phyloP scores from a whole-genome alignment of 1,139 yeast genomes.

The Zygoascus hellenicus region DNA sequence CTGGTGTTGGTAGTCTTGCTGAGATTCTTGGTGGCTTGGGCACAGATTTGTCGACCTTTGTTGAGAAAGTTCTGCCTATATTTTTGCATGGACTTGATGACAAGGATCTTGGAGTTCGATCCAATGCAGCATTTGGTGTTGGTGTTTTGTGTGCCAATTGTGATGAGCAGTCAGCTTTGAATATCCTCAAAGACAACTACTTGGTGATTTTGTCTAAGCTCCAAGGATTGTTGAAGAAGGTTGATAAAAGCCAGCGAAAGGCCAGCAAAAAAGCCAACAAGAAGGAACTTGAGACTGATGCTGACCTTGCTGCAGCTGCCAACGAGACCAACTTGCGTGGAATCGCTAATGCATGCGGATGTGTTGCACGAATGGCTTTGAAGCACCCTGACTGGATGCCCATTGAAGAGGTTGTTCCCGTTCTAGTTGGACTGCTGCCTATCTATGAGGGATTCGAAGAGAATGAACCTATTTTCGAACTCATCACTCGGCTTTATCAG shows the following conservation, averaged over 20 bases:
- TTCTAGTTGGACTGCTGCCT: slow-evolving; percentile 74
- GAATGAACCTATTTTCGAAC: slow-evolving; percentile 80
- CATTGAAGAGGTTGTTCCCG: slow-evolving; percentile 70
- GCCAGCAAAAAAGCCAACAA: slow-evolving; percentile 12
- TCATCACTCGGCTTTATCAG: slow-evolving; percentile 59
- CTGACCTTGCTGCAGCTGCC: slow-evolving; percentile 41
- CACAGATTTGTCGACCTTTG: slow-evolving; percentile 52
- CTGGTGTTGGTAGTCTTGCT: slow-evolving; percentile 85
- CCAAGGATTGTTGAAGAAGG: slow-evolving; percentile 72
- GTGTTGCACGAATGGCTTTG: slow-evolving; percentile 88
- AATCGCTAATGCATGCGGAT: slow-evolving; percentile 92
- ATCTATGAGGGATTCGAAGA: slow-evolving; percentile 87
- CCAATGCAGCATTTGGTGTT: slow-evolving; percentile 94
- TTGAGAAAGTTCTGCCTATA: slow-evolving; percentile 63
- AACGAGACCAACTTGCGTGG: slow-evolving; percentile 84
- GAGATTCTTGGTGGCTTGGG: slow-evolving; percentile 80
- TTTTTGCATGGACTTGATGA: slow-evolving; percentile 70
- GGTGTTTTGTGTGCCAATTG: slow-evolving; percentile 67
- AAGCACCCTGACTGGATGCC: slow-evolving; percentile 73
- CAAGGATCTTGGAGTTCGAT: slow-evolving; percentile 81
- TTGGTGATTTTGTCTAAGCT: slow-evolving; percentile 67
- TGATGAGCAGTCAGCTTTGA: slow-evolving; percentile 22
- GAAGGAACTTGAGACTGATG: slow-evolving; percentile 8
- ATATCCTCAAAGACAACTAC: slow-evolving; percentile 59
- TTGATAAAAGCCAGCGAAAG: slow-evolving; percentile 51